These are phyloP conservation scores for Hymenoscyphus fraxineus DNA, from an alignment of 2,329 filamentous ascomycete genomes.

Conservation along the genomic window DNA sequence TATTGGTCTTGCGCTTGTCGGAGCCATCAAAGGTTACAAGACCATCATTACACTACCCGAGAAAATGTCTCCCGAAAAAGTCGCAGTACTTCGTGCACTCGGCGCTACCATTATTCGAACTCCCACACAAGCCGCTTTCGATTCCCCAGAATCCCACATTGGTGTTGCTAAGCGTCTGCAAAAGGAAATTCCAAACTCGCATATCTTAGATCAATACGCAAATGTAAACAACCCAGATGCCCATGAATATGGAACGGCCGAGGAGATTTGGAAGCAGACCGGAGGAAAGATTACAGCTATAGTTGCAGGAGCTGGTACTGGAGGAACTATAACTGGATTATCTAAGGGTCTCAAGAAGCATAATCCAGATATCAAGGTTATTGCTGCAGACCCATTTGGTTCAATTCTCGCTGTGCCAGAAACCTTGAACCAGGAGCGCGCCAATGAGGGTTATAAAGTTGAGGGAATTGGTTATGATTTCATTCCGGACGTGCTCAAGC, in stretches of 20 bases:
- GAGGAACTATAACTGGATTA: constrained; percentile 90
- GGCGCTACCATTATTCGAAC: constrained; percentile 97
- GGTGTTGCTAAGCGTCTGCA: constrained; percentile 85
- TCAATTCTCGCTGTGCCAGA: constrained; percentile 85
- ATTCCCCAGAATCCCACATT: constrained; percentile 93
- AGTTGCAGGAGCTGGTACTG: constrained; percentile 89
- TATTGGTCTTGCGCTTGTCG: constrained; percentile 90
- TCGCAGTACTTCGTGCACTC: constrained; percentile 86
- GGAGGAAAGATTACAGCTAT: constrained; percentile 76
- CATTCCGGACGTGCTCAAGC: constrained; percentile 88
- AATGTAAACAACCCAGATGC: constrained; percentile 90
- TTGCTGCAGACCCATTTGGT: constrained; percentile 88
- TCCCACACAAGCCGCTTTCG: constrained; percentile 91
- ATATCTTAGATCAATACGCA: constrained; percentile 94
- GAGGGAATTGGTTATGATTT: constrained; percentile 99
- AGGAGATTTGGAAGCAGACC: constrained; percentile 95
- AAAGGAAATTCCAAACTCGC: constrained; percentile 94
- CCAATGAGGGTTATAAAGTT: constrained; percentile 89
- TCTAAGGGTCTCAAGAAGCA: constrained; percentile 84
- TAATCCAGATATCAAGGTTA: constrained; percentile 77
- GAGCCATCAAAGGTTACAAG: constrained; percentile 94
- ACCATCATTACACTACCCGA: constrained; percentile 98
- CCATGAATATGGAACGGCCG: constrained; percentile 89
- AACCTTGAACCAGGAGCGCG: constrained; percentile 71
- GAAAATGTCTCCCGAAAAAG: constrained; percentile 99